These are phyloP conservation scores for Trichoderma parareesei DNA, from an alignment of 495 filamentous ascomycete species.

Conservation along the genomic window DNA sequence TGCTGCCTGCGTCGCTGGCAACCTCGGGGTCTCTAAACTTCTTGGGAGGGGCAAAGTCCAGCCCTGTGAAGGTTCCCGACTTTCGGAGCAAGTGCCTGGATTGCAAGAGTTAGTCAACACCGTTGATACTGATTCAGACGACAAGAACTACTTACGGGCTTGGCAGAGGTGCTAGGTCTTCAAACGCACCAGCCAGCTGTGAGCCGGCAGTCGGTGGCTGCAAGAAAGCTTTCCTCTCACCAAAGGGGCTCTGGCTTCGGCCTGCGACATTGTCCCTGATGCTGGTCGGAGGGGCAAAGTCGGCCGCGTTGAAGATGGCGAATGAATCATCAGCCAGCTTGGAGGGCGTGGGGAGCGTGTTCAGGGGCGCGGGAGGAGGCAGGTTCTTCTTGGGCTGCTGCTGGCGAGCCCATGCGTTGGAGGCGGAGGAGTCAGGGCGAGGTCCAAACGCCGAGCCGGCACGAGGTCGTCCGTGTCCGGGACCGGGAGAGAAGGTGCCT, in stretches of 20 bases:
- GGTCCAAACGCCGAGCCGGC: conserved; percentile 39
- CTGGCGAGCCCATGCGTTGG: conserved; percentile 28
- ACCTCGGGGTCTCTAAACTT: conserved; percentile 68
- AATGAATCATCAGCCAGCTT: conserved; percentile 80
- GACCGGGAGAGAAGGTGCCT: conserved; percentile 7
- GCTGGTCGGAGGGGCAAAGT: conserved; percentile 76
- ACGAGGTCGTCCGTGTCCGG: conserved; percentile 32
- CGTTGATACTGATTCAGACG: background rate
- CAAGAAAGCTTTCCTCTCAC: conserved; percentile 66
- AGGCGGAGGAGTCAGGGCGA: conserved; percentile 62
- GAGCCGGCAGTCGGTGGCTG: conserved; percentile 60
- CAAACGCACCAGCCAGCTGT: conserved; percentile 73
- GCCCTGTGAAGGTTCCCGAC: conserved; percentile 76
- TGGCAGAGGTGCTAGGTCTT: conserved; percentile 77
- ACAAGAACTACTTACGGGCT: conserved; percentile 69
- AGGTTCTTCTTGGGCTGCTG: conserved; percentile 49
- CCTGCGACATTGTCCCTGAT: conserved; percentile 62
- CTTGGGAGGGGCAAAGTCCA: conserved; percentile 93
- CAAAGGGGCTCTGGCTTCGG: conserved; percentile 71
- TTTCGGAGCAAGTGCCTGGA: conserved; percentile 75
- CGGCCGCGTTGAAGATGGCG: conserved; percentile 55
- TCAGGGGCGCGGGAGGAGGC: conserved; percentile 67
- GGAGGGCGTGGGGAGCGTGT: conserved; percentile 74
- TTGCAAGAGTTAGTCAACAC: conserved; percentile 10
- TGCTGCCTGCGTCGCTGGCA: conserved; percentile 79